A percentile compares a stretch with the other conserved stretches of the same genome.
Evolutionary conservation across 371 early-diverging fungal genomes (phyloP).

Genomic region (Coemansia sp.): DNA sequence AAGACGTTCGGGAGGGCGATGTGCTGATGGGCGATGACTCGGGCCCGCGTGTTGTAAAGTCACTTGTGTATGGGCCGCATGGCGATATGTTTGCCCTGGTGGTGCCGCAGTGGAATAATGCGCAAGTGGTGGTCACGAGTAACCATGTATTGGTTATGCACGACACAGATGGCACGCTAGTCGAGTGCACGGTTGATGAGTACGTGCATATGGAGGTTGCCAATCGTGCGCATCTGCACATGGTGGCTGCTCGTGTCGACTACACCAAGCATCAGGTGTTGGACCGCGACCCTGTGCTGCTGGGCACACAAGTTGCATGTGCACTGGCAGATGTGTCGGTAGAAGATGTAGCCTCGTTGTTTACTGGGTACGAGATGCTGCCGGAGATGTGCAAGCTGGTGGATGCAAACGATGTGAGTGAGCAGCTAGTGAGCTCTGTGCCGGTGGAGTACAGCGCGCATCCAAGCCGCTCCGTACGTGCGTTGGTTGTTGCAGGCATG

Average conservation of each 20-base stretch:
- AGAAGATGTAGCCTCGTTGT: background rate
- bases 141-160: constrained; percentile 56
- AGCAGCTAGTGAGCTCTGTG: background rate
- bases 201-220: constrained; percentile 9
- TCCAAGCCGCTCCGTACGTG: constrained; percentile 7
- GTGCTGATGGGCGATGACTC: constrained; percentile 56
- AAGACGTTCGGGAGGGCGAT: constrained; percentile 51
- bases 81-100: constrained; percentile 46
- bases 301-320: background rate
- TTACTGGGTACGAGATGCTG: background rate
- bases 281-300: constrained; percentile 5
- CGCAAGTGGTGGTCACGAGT: constrained; percentile 46
- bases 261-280: constrained; percentile 1
- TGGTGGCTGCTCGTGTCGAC: constrained; percentile 19
- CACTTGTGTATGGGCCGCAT: constrained; percentile 40
- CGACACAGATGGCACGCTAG: background rate
- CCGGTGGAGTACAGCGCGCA: constrained; percentile 10
- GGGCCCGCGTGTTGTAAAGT: constrained; percentile 40
- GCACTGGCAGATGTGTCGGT: background rate
- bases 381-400: background rate
- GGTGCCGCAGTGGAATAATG: constrained; percentile 19
- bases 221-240: background rate
- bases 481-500: constrained; percentile 21
- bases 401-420: background rate
- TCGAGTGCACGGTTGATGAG: constrained; percentile 51